A percentile compares a stretch with the other conserved stretches of the same genome.
Evolutionary conservation across 164 flowering plant species (phyloP).

Genomic region (Stephania cephalantha): DNA sequence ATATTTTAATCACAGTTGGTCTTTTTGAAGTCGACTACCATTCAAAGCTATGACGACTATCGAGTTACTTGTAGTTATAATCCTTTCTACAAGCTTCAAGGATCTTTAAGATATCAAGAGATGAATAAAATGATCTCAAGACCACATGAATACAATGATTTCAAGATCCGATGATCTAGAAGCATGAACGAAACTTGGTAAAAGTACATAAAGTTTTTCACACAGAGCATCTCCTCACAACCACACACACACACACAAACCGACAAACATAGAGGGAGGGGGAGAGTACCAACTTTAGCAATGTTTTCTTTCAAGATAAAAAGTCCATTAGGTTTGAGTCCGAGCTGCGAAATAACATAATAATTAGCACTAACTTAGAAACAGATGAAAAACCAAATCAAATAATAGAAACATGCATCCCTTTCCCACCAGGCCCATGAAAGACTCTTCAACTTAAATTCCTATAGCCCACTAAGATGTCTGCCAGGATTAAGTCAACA

Average conservation of each 20-base stretch:
- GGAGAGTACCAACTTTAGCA: slow-evolving; percentile 61
- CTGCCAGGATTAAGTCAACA: no score
- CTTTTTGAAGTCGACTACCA: no score
- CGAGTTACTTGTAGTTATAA: no score
- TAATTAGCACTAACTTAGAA: slow-evolving; percentile 9
- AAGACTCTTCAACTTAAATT: neutral
- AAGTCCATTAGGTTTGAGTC: slow-evolving; percentile 83
- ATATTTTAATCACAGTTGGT: no score
- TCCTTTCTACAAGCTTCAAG: no score
- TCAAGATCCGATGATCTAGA: no score
- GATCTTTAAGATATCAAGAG: no score
- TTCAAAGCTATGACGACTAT: no score
- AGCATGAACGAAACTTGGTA: no score
- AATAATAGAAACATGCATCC: neutral
- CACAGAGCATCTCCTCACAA: neutral
- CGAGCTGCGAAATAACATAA: slow-evolving; percentile 36
- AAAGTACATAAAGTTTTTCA: no score
- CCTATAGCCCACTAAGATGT: neutral
- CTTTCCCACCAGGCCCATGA: neutral
- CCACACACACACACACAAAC: neutral
- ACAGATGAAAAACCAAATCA: neutral
- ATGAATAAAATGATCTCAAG: no score
- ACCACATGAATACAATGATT: no score
- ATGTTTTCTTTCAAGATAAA: slow-evolving; percentile 85
- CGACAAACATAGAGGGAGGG: neutral